phyloP scores from a whole-genome alignment of 2,329 filamentous ascomycete genomes.

The Alternaria longipes region DNA sequence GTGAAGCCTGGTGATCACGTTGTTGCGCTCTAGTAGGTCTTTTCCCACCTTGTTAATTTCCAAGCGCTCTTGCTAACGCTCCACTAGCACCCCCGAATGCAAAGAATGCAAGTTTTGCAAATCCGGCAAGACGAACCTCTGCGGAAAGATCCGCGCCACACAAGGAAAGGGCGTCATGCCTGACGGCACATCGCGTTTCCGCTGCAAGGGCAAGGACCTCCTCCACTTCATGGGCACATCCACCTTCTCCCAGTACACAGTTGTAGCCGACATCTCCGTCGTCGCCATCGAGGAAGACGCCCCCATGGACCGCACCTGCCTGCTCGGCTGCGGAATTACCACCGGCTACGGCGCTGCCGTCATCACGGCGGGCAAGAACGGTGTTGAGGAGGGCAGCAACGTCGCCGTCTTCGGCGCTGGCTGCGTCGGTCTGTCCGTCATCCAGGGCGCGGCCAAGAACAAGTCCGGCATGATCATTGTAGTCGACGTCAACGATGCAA shows the following conservation, averaged over 20 bases:
- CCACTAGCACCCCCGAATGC: conserved; percentile 87
- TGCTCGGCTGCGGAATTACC: conserved; percentile 97
- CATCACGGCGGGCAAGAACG: conserved; percentile 77
- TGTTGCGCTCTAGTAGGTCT: conserved; percentile 53
- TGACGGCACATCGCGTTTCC: conserved; percentile 94
- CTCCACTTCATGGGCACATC: conserved; percentile 99
- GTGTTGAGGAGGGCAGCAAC: conserved; percentile 85
- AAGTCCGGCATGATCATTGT: conserved; percentile 81
- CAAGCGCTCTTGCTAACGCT: conserved; percentile 27
- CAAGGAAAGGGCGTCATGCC: conserved; percentile 98
- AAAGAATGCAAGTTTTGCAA: conserved; percentile 99
- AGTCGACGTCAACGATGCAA: conserved; percentile 83
- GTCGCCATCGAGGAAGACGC: conserved; percentile 91
- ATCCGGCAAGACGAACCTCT: conserved; percentile 98
- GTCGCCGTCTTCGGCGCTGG: conserved; percentile 94
- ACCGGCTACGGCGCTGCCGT: conserved; percentile 96
- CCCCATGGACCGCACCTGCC: conserved; percentile 93
- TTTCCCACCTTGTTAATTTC: background rate
- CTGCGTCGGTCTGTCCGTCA: conserved; percentile 93
- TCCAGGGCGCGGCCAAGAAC: conserved; percentile 90
- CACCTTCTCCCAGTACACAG: conserved; percentile 98
- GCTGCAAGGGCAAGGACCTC: conserved; percentile 91
- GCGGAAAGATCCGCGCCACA: conserved; percentile 97
- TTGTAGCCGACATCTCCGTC: conserved; percentile 97
- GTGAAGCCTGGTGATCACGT: conserved; percentile 95